phyloP scores from a whole-genome alignment of 1,284 basidiomycete species.

The Ustanciosporium gigantosporum region DNA sequence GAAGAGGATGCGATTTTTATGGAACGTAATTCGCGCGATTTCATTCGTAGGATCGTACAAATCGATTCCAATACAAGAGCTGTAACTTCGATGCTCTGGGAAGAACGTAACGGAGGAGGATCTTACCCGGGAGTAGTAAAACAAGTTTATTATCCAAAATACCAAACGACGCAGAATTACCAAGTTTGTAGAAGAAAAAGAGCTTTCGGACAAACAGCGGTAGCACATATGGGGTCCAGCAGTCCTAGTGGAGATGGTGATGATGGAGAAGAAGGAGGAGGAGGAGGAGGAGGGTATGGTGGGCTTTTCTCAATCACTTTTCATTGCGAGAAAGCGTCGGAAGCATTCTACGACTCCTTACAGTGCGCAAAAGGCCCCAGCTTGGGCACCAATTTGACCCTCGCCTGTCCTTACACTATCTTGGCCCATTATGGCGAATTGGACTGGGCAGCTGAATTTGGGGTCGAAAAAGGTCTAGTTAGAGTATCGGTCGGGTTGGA shows the following conservation, averaged over 20 bases:
- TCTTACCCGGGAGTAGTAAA: slow-evolving; percentile 67
- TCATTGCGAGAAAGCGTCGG: slow-evolving; percentile 70
- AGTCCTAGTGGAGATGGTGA: background rate
- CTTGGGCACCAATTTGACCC: slow-evolving; percentile 93
- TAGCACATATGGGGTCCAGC: too few species aligned
- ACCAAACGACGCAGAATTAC: slow-evolving; percentile 74
- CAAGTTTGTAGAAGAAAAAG: slow-evolving; percentile 67
- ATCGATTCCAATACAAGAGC: slow-evolving; percentile 84
- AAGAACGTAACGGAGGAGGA: slow-evolving; percentile 15
- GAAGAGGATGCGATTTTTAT: slow-evolving; percentile 92
- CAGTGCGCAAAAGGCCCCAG: slow-evolving; percentile 87
- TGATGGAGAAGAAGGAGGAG: background rate
- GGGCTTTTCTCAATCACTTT: slow-evolving; percentile 93
- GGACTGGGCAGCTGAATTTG: slow-evolving; percentile 85
- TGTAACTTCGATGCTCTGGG: slow-evolving; percentile 76
- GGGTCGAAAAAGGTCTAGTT: slow-evolving; percentile 82
- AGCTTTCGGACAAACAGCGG: slow-evolving; percentile 32
- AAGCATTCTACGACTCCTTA: slow-evolving; percentile 85
- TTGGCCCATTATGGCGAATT: slow-evolving; percentile 89
- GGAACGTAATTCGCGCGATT: slow-evolving; percentile 96
- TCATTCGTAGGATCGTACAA: slow-evolving; percentile 72
- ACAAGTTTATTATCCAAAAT: slow-evolving; percentile 88
- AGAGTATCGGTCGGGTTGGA: slow-evolving; percentile 91
- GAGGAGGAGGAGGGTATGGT: slow-evolving; percentile 70
- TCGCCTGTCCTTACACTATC: slow-evolving; percentile 89